phyloP scores from a whole-genome alignment of 2,329 filamentous ascomycete species.

The Aureobasidium uvarum region DNA sequence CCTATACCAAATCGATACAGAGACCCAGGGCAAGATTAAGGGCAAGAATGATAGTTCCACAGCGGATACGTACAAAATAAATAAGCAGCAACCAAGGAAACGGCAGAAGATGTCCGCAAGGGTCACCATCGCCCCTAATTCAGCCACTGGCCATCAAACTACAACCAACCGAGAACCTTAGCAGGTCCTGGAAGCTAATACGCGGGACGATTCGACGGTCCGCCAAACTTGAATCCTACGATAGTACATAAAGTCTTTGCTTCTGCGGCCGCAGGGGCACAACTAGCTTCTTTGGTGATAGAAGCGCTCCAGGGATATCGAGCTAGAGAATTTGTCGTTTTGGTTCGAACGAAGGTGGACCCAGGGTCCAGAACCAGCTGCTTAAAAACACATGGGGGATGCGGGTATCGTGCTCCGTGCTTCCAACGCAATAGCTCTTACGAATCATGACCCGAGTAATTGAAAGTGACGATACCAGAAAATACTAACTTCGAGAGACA shows the following conservation, averaged over 20 bases:
- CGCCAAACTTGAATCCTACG: not conserved
- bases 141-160: slow-evolving; percentile 7
- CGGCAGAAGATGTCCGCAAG: not conserved
- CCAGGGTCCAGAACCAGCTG: not conserved
- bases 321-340: not conserved
- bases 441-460: not conserved
- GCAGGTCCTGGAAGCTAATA: not conserved
- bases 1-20: not conserved
- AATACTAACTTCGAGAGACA: not conserved
- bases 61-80: not conserved
- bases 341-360: not conserved
- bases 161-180: slow-evolving; percentile 9
- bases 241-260: not conserved
- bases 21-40: slow-evolving; percentile 1
- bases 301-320: not conserved
- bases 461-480: not conserved
- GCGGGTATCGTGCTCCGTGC: not conserved
- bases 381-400: not conserved
- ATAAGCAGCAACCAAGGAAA: not conserved
- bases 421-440: too few relatives aligned
- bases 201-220: not conserved
- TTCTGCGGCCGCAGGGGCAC: not conserved
- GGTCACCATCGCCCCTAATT: not conserved
- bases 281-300: not conserved
- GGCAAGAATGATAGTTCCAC: not conserved